Percentiles rank a stretch among this genome's conserved stretches.
Evolutionary conservation across 148 eudicot species (phyloP).

Genomic region (Beta vulgaris): DNA sequence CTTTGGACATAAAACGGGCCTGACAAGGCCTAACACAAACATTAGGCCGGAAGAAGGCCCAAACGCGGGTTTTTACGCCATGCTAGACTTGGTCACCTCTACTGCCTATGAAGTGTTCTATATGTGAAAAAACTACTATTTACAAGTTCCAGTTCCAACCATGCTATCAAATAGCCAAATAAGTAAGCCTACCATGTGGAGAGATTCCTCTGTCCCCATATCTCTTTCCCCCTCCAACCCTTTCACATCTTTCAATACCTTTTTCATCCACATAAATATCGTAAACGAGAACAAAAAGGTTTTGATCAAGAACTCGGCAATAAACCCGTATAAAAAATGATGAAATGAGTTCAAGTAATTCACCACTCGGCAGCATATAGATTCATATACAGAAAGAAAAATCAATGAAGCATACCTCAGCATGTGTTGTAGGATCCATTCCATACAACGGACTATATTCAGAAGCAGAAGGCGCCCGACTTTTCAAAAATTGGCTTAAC

Average conservation of each 20-base stretch:
- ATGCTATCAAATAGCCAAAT: neutral
- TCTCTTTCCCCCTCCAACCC: neutral
- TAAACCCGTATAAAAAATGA: neutral
- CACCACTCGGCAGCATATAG: too few relatives aligned
- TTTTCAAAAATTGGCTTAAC: conserved; percentile 61
- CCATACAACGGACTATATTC: conserved; percentile 78
- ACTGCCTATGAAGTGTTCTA: too few relatives aligned
- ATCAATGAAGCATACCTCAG: conserved; percentile 55
- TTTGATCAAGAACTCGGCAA: neutral
- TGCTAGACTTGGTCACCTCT: too few relatives aligned
- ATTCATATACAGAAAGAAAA: neutral
- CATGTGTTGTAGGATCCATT: conserved; percentile 86
- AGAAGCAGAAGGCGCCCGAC: conserved; percentile 69
- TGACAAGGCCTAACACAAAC: too few relatives aligned
- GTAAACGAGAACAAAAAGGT: neutral
- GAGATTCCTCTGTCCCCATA: neutral
- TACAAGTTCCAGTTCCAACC: too few relatives aligned
- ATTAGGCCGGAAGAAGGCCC: too few relatives aligned
- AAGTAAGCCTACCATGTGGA: neutral
- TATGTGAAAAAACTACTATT: neutral
- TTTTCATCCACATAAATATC: neutral
- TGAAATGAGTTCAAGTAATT: too few relatives aligned
- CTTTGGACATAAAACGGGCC: too few relatives aligned
- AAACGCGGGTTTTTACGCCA: too few relatives aligned
- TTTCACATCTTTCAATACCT: neutral